These are phyloP conservation scores for Monosporascus ibericus DNA, from an alignment of 2,329 filamentous ascomycete species.

Conservation along the genomic window DNA sequence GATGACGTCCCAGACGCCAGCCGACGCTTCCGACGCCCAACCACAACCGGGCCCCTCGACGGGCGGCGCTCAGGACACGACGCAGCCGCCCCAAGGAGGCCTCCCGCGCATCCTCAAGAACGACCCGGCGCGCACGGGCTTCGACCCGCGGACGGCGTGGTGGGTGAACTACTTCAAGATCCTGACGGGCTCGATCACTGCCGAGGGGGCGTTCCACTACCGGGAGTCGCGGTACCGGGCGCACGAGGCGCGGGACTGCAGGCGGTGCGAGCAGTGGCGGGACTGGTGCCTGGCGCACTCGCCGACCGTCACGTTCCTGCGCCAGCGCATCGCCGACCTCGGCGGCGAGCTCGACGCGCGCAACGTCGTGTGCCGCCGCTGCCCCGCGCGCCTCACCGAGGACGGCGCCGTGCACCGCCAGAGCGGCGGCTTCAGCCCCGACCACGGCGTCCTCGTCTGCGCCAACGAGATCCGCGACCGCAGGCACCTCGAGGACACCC, in stretches of 20 bases:
- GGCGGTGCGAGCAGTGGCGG: slow-evolving; percentile 71
- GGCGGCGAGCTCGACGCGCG: slow-evolving; percentile 66
- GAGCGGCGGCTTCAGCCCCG: slow-evolving; percentile 77
- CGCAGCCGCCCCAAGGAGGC: slow-evolving; percentile 2
- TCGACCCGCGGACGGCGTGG: slow-evolving; percentile 53
- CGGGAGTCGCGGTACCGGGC: slow-evolving; percentile 68
- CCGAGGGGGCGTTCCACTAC: slow-evolving; percentile 67
- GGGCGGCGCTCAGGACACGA: not conserved
- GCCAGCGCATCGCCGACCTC: slow-evolving; percentile 71
- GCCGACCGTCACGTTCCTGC: slow-evolving; percentile 81
- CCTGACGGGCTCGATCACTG: slow-evolving; percentile 65
- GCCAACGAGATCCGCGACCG: slow-evolving; percentile 81
- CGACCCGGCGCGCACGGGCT: slow-evolving; percentile 56
- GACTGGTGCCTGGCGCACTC: slow-evolving; percentile 82
- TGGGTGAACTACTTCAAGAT: slow-evolving; percentile 87
- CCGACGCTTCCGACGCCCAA: not conserved
- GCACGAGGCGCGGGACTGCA: slow-evolving; percentile 73
- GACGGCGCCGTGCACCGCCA: slow-evolving; percentile 57
- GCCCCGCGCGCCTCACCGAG: slow-evolving; percentile 52
- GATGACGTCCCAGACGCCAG: not conserved
- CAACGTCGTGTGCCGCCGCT: slow-evolving; percentile 80
- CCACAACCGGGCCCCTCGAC: not conserved
- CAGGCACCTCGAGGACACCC: slow-evolving; percentile 83
- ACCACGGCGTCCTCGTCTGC: slow-evolving; percentile 85
- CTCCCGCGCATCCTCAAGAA: slow-evolving; percentile 40